Base-by-base conservation (phyloP, 2,329 filamentous ascomycete species). In the Stachybotrys echinatus region DNA sequence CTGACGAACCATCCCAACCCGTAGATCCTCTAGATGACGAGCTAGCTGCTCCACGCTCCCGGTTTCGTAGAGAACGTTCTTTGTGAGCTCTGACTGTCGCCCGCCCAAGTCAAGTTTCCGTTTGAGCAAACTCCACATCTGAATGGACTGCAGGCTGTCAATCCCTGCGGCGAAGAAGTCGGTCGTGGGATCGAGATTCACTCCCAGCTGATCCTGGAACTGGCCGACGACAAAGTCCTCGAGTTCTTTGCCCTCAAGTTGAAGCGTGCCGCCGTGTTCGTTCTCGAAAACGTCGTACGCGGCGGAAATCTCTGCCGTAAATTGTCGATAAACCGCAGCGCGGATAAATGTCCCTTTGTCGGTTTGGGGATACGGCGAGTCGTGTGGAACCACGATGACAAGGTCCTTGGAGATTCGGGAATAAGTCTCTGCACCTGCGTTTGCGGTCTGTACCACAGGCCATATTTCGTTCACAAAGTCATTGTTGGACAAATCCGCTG, bases 151-250 rank as follows among this genome's bases (percentile, higher is more conserved):
- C 22, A 85, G 62, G 43, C 76, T 81, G 59, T 85, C 83, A 2
- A 84, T 67, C 0, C 82, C 82, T 1, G 73, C 64, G 0, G 71
- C 65, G 57, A 85, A 86, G 57, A 86, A 79, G 58, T 86, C 83
- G 1, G 74, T 71, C n/a, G 75, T 72, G 43, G 53, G 47, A 43
- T 53, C 3, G 1, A 57, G 52, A 0, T 45, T 8, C 10, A 37
- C 17, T 8, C 31, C 31, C 8, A 37, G 17, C 31, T 37, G 31
- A 8, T 37, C 31, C 31, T 37, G 8, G 31, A 37, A 37, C 17
- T 37, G 31, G 31, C 17, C 31, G 10, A 37, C 10, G 31, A 37
- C 17, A 17, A 37, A 37, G 10, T 37, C 10, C 8, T 10, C 31
- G 17, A 37, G 31, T 37, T 37, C 31, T 8, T 37, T 37, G 8